Evolutionary conservation across 1,284 basidiomycete genomes (phyloP).

Genomic region (Caloboletus inedulis): DNA sequence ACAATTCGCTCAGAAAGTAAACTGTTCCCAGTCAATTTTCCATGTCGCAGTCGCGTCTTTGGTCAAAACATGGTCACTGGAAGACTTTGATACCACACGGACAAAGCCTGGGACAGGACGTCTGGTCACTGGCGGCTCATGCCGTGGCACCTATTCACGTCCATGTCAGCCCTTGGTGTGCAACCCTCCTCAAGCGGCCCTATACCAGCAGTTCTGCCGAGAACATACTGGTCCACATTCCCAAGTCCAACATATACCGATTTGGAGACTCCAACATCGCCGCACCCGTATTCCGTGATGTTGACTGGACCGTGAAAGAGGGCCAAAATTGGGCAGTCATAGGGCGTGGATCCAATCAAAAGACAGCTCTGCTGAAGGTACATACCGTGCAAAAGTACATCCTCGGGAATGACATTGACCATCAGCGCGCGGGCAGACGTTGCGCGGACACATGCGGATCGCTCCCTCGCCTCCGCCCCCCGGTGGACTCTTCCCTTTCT

Average conservation of each 20-base stretch:
- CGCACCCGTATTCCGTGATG: slow-evolving; percentile 48
- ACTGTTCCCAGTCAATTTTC: neutral
- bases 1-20: neutral
- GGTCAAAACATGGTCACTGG: slow-evolving; percentile 4
- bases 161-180: neutral
- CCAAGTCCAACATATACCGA: slow-evolving; percentile 46
- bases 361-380: slow-evolving; percentile 60
- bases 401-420: neutral
- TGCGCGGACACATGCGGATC: slow-evolving; percentile 68
- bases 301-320: slow-evolving; percentile 60
- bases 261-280: slow-evolving; percentile 48
- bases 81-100: neutral
- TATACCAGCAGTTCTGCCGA: slow-evolving; percentile 6
- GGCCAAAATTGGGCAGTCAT: slow-evolving; percentile 74
- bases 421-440: slow-evolving; percentile 42
- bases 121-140: neutral
- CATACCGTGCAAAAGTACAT: neutral
- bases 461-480: slow-evolving; percentile 56
- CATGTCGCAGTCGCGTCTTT: slow-evolving; percentile 10
- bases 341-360: slow-evolving; percentile 51
- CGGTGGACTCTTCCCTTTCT: slow-evolving; percentile 71
- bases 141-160: neutral
- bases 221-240: slow-evolving; percentile 38
- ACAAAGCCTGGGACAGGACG: neutral
- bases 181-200: neutral